Base-by-base conservation (phyloP, 306 rosid genomes). In the Cucurbita maxima region DNA sequence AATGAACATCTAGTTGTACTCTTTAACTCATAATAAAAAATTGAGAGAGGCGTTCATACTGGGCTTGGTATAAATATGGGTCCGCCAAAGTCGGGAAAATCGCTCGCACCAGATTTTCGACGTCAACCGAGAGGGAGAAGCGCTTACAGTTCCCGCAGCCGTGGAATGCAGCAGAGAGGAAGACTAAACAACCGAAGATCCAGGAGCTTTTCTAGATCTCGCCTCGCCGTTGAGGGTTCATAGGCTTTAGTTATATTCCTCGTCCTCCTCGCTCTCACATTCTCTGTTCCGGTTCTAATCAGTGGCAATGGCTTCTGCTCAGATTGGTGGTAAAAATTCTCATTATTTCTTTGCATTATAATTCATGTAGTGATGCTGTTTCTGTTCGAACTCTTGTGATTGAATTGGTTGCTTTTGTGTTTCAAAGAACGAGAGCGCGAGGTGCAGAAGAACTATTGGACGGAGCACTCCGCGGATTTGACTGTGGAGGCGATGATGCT, bases 401-500 rank as follows among this genome's bases (percentile, higher is more conserved):
- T 77, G 13, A 73, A 74, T 57, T 60, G 48, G 72, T 15, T 72
- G 53, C 38, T 74, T 52, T 78, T 61, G 37, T 58, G 45, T 50
- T 51, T 1, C 38, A 74, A 34, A 83, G 88, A 76, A 19, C 52
- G 72, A 61, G 98, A 94, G 79, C 97, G 98, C 15, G 73, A 76
- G 51, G 54, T 85, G 61, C 97, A 89, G 85, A 94, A 87, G 86
- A 84, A 59, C 0, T 94, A 86, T 79, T 94, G 98, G 98, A 77
- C 71, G 11, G 88, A 89, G 81, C 94, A 94, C 76, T 80, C 96
- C 0, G 86, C 59, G 2, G 86, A 86, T 80, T 76, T 94, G 57
- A 90, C 98, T 0, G 83, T 94, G 0, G 98, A 94, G 83, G 87
- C 98, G 2, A 94, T 94, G 97, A 90, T 94, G 98, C 98, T 94